phyloP scores from a whole-genome alignment of 169 alveolate species.

The Plasmodium coatneyi region DNA sequence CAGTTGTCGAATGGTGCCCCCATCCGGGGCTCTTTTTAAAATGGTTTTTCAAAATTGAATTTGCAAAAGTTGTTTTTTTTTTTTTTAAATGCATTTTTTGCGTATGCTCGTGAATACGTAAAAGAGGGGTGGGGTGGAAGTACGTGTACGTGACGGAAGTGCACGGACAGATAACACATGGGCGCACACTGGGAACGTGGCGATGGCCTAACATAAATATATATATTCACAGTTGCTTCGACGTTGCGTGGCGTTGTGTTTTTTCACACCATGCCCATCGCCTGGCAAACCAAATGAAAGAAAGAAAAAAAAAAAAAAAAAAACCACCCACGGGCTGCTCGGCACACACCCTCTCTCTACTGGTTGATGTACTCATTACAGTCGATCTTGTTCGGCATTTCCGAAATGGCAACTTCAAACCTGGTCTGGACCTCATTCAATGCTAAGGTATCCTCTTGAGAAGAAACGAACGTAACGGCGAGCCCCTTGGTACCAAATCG shows the following conservation, averaged over 20 bases:
- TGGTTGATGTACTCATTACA: conserved; percentile 90
- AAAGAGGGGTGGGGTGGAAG: background rate
- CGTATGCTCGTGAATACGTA: background rate
- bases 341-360: background rate
- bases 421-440: conserved; percentile 97
- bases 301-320: background rate
- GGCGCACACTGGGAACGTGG: background rate
- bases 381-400: conserved; percentile 96
- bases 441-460: conserved; percentile 95
- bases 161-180: background rate
- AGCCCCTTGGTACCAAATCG: conserved; percentile 99
- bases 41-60: background rate
- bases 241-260: background rate
- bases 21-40: background rate
- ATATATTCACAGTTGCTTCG: background rate
- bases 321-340: background rate
- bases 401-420: conserved; percentile 97
- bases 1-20: background rate
- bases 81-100: background rate
- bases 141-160: background rate
- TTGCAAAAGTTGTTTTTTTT: conserved; percentile 4
- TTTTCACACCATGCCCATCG: background rate
- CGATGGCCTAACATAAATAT: background rate
- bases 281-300: background rate
- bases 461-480: conserved; percentile 97